Evolutionary conservation across 2,329 filamentous ascomycete genomes (phyloP).

Genomic region (Nothomitra cinnamomea): DNA sequence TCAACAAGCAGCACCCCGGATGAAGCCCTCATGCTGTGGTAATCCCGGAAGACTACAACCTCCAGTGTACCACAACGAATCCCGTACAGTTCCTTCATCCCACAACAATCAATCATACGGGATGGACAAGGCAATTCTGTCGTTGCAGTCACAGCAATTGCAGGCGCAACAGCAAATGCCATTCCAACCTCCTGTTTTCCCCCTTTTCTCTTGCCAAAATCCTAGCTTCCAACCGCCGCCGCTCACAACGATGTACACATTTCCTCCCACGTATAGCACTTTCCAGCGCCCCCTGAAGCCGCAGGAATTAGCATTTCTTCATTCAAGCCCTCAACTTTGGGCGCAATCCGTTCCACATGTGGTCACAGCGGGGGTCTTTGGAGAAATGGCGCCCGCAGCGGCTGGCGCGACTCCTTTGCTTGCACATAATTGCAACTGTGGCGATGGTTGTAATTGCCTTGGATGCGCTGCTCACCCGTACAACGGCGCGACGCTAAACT

Average conservation of each 20-base stretch:
- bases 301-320: conserved; percentile 3
- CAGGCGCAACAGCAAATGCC: conserved; percentile 5
- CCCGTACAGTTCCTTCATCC: not conserved
- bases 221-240: not conserved
- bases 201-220: not conserved
- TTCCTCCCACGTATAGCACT: conserved; percentile 2
- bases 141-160: not conserved
- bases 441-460: conserved; percentile 5
- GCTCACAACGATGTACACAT: conserved; percentile 4
- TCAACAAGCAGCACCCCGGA: not conserved
- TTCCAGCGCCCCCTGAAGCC: conserved; percentile 5
- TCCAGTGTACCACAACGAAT: not conserved
- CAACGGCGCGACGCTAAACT: conserved; percentile 5
- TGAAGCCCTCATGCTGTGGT: not conserved
- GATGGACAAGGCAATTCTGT: not conserved
- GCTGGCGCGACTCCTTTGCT: not conserved
- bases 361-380: not conserved
- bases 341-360: conserved; percentile 1
- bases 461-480: conserved; percentile 6
- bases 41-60: not conserved
- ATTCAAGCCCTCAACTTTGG: conserved; percentile 1
- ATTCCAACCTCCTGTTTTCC: not conserved
- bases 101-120: conserved; percentile 1
- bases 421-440: conserved; percentile 5
- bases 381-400: not conserved